phyloP scores from a whole-genome alignment of 352 stramenopile genomes.

The Phytophthora megakarya region DNA sequence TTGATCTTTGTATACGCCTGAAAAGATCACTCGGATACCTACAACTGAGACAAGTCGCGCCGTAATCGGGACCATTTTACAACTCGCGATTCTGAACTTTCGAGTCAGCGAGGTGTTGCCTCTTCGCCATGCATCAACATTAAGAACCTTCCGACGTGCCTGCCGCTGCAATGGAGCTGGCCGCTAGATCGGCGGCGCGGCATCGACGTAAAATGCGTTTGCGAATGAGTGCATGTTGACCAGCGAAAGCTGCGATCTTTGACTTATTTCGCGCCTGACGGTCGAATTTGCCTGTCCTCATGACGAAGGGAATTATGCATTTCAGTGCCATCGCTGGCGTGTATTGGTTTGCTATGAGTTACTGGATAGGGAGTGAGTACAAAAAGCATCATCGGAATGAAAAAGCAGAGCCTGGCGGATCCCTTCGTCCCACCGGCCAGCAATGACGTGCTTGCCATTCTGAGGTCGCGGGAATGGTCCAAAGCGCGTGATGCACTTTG shows the following conservation, averaged over 20 bases:
- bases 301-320: conserved; percentile 12
- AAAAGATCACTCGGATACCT: too few species aligned
- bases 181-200: too few species aligned
- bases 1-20: conserved; percentile 7
- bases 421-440: conserved; percentile 6
- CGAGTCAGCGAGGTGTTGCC: too few species aligned
- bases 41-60: conserved; percentile 14
- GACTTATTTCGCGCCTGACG: conserved; percentile 1
- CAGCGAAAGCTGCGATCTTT: not conserved
- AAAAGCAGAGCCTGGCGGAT: conserved; percentile 14
- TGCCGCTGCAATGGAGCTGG: not conserved
- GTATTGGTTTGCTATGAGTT: conserved; percentile 36
- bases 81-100: too few species aligned
- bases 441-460: conserved; percentile 9
- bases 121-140: not conserved
- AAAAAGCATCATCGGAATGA: conserved; percentile 31
- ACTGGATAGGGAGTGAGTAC: conserved; percentile 31
- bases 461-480: conserved; percentile 1
- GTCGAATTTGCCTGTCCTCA: conserved; percentile 27
- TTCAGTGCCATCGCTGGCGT: conserved; percentile 27
- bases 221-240: too few species aligned
- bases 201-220: too few species aligned
- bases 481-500: conserved; percentile 10
- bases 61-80: too few species aligned
- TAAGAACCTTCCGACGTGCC: conserved; percentile 8